Evolutionary conservation across 2,329 filamentous ascomycete genomes (phyloP), one percentile per base, ranked within the genome.

Genomic region (Aaosphaeria arxii): DNA sequence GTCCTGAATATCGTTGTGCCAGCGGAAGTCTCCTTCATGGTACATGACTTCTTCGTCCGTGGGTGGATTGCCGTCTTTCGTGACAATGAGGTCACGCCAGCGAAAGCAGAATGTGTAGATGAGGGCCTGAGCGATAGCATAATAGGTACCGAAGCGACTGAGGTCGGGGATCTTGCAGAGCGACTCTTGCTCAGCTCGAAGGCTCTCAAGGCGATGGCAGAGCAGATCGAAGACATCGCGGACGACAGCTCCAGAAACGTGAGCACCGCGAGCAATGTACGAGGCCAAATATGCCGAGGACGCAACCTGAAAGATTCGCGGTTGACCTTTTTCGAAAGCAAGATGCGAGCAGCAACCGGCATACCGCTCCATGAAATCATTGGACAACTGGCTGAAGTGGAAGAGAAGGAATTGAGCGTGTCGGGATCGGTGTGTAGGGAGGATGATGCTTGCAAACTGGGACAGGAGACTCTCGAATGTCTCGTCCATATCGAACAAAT

Each of bases 41-140:
- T 81, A 71, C 82, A 87, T 48, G 82, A 80, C 51, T 72, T 76
- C 50, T 33, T 82, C 75, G 46, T 72, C 67, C 0, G 63, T 59
- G 6, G 59, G 57, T 11, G 58, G 49, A 3, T 47, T 48, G 7
- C 78, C 72, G 40, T 83, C 78, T 39, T 77, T 72, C 7, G 69
- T 79, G 17, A 82, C 76, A 47, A 89, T 87, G 42, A 99, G 78
- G 63, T 97, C 92, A 52, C 90, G 87, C 94, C 94, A 99, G 47
- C 94, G 86, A 77, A 99, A 99, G 76, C 94, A 99, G 72, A 95
- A 96, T 50, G 95, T 92, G 74, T 96, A 96, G 28, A 96, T 81
- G 3, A 95, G 77, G 1, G 91, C 91, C 70, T 96, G 91, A n/a
- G 88, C 84, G 42, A 91, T 84, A 13, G 88, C 85, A 69, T 96